phyloP scores from a whole-genome alignment of 768 basidiomycete genomes.

The Naematelia encephala region DNA sequence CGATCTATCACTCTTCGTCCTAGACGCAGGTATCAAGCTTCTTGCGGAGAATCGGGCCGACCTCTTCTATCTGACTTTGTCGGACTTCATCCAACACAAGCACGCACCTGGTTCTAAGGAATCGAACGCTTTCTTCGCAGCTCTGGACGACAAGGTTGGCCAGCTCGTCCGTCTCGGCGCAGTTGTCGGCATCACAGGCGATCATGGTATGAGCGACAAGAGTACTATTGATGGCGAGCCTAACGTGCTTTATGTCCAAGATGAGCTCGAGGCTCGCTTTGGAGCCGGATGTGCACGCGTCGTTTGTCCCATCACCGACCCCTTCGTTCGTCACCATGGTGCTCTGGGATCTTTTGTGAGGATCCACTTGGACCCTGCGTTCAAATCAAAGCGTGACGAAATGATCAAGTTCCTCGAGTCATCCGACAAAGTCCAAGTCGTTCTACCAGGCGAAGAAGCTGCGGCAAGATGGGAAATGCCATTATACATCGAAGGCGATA shows the following conservation, averaged over 20 bases:
- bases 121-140: slow-evolving; percentile 4
- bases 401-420: slow-evolving; percentile 1
- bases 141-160: slow-evolving; percentile 3
- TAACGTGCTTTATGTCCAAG: slow-evolving; percentile 2
- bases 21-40: slow-evolving; percentile 9
- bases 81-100: slow-evolving; percentile 13
- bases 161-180: slow-evolving; percentile 8
- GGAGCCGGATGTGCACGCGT: not conserved
- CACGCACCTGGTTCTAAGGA: slow-evolving; percentile 5
- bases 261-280: slow-evolving; percentile 1
- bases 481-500: slow-evolving; percentile 1
- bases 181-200: slow-evolving; percentile 4
- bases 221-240: not conserved
- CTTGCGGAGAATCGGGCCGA: slow-evolving; percentile 7
- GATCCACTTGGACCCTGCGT: not conserved
- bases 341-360: slow-evolving; percentile 7
- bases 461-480: slow-evolving; percentile 4
- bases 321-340: slow-evolving; percentile 7
- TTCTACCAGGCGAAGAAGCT: slow-evolving; percentile 1
- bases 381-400: not conserved
- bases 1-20: slow-evolving; percentile 7
- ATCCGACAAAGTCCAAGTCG: not conserved
- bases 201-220: slow-evolving; percentile 11
- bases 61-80: slow-evolving; percentile 11
- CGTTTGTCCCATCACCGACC: slow-evolving; percentile 8